Percentiles rank a stretch among this genome's conserved stretches.
Evolutionary conservation across 305 asterid genomes (phyloP).

Genomic region (Fraxinus angustifolia): DNA sequence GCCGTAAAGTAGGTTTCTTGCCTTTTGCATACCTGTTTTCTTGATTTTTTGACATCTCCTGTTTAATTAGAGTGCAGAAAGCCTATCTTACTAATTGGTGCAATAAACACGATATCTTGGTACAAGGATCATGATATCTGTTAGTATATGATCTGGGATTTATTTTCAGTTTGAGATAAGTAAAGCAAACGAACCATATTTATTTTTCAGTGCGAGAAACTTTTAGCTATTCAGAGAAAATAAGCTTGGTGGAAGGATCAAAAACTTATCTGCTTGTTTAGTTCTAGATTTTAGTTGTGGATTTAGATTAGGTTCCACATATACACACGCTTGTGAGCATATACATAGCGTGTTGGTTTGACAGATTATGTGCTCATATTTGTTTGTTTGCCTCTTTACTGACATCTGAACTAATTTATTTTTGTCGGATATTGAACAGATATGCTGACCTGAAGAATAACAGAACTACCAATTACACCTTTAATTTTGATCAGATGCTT

Average conservation of each 20-base stretch:
- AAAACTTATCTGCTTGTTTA: background rate
- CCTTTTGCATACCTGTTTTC: slow-evolving; percentile 7
- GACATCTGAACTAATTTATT: background rate
- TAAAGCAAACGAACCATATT: background rate
- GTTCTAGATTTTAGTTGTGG: background rate
- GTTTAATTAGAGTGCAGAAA: background rate
- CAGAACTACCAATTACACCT: slow-evolving; percentile 80
- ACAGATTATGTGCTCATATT: background rate
- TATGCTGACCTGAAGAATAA: slow-evolving; percentile 95
- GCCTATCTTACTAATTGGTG: background rate
- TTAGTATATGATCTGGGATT: background rate
- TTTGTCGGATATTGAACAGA: slow-evolving; percentile 42
- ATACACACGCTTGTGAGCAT: slow-evolving; percentile 10
- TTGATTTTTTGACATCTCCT: background rate
- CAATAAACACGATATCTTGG: background rate
- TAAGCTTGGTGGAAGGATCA: background rate
- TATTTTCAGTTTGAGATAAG: background rate
- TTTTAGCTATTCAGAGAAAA: background rate
- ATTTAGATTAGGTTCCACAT: background rate
- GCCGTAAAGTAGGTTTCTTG: slow-evolving; percentile 73
- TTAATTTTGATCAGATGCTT: slow-evolving; percentile 91
- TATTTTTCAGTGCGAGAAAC: background rate
- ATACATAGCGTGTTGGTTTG: background rate
- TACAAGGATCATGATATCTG: background rate
- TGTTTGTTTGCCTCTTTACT: background rate